Conservation (phyloP, 139 green algal genomes). For the Picochlorum sp. region DNA sequence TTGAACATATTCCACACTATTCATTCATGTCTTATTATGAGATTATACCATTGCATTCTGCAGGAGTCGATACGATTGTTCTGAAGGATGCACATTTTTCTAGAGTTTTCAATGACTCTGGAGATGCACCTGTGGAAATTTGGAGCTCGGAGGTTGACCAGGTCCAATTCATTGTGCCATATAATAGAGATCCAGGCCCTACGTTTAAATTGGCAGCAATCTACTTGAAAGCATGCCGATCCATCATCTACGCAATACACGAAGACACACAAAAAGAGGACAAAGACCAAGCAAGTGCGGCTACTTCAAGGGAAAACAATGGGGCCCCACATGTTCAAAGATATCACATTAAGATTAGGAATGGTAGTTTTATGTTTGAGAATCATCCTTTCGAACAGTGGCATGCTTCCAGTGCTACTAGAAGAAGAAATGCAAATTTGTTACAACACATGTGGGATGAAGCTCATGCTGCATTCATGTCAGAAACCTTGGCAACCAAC, state of each 20-base stretch:
- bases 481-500: not conserved
- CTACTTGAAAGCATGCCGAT: constrained; percentile 47
- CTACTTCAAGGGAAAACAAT: too few species aligned
- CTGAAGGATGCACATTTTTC: too few species aligned
- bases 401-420: constrained; percentile 40
- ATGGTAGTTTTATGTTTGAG: constrained; percentile 38
- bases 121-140: not conserved
- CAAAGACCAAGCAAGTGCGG: too few species aligned
- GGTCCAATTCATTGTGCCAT: constrained; percentile 27
- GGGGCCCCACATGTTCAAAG: too few species aligned
- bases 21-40: too few species aligned
- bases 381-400: constrained; percentile 63
- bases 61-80: too few species aligned
- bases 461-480: constrained; percentile 7
- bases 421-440: constrained; percentile 36
- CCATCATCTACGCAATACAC: too few species aligned
- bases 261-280: too few species aligned
- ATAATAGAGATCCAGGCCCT: constrained; percentile 37
- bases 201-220: constrained; percentile 38
- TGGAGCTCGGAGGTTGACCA: not conserved
- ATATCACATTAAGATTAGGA: too few species aligned
- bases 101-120: not conserved
- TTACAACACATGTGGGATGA: constrained; percentile 49
- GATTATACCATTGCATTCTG: too few species aligned
- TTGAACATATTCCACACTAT: too few species aligned